Base-by-base conservation (phyloP, 1,139 yeast species). In the Geotrichum restrictum region DNA sequence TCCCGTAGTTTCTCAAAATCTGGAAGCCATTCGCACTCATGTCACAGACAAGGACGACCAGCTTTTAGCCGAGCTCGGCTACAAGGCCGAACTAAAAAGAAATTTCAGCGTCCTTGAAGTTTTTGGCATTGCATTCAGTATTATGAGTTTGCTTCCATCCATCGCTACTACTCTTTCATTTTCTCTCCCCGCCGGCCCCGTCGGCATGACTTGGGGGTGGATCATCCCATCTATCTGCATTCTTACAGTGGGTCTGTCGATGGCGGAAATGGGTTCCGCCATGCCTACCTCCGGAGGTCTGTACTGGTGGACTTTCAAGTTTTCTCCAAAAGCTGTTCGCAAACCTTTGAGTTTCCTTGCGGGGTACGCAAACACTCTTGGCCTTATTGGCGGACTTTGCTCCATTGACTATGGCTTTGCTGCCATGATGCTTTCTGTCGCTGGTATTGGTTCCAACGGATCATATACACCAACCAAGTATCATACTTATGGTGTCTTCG, bases 231-330 rank as follows among this genome's bases (percentile, higher is more conserved):
- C 79, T 7, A 49, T 74, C 11, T 76, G 78, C 61, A 77, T 81
- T 53, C 61, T 78, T 45, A 64, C 70, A 18, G 72, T 79, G 31
- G 85, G 83, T n/a, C 29, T 74, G 11, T 74, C 82, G 1, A 78
- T 84, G 75, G 77, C 85, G 2, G 83, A 82, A 59, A 67, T 83
- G 52, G 83, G 83, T 4, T 77, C 83, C 32, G 77, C 86, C 5
- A 79, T 81, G 61, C 89, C 89, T 44, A 83, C 89, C 1, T 75
- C 82, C 19, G 89, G 89, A 51, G 89, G 88, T 3, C 71, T 83
- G 44, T 60, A 60, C 61, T 72, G 72, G 57, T 79, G 80, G 81
- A 78, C 83, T 1, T 75, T 70, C 60, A 72, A 75, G 60, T 80
- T 77, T 57, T 79, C 85, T 5, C 85, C 83, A 6, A 68, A 67